phyloP scores from a whole-genome alignment of 768 basidiomycete genomes.

The Mycena kentingensis region DNA sequence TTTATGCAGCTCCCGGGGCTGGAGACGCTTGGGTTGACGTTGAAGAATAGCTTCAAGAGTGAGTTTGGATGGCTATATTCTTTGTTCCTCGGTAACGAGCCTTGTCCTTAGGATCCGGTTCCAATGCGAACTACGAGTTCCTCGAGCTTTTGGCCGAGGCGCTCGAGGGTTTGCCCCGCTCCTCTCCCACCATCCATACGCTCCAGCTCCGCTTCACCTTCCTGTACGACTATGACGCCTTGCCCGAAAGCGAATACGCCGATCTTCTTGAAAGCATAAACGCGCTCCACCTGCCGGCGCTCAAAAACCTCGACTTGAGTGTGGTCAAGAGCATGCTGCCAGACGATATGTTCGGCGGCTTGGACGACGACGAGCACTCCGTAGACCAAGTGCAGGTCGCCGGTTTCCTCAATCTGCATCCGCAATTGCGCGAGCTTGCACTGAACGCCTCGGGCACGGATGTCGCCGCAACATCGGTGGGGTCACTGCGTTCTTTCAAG shows the following conservation, averaged over 20 bases:
- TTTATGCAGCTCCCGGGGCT: no score
- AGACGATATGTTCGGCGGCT: background rate
- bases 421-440: background rate
- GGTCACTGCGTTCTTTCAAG: background rate
- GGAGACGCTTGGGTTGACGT: no score
- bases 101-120: background rate
- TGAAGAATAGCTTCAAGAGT: no score
- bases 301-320: background rate
- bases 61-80: no score
- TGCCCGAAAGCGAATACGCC: background rate
- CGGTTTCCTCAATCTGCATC: background rate
- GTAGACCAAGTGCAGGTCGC: background rate
- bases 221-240: background rate
- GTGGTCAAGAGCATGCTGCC: background rate
- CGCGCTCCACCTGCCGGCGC: background rate
- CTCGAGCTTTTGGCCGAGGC: background rate
- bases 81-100: no score
- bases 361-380: background rate
- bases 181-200: background rate
- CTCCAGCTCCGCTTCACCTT: background rate
- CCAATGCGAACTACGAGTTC: background rate
- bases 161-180: background rate
- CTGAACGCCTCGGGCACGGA: background rate
- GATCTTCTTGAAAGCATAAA: background rate
- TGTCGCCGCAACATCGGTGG: background rate